Base-by-base conservation (phyloP, 768 basidiomycete genomes). In the Amyloporia xantha region DNA sequence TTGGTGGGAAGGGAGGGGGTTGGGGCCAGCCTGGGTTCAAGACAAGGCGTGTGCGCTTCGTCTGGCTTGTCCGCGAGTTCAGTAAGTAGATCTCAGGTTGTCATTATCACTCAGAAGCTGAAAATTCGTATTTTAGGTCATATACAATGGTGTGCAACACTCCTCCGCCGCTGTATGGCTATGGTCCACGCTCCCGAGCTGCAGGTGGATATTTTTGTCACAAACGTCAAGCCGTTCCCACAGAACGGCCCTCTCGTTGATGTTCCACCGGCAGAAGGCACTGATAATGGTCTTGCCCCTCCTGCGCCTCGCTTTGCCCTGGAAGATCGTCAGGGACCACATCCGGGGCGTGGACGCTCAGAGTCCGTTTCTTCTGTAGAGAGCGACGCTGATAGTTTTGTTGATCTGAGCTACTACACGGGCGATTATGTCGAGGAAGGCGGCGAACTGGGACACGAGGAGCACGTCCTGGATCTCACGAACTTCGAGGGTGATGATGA, bases 401-500 rank as follows among this genome's bases (percentile, higher is more conserved):
- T 71, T 35, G 75, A 78, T 47, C 57, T 75, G 40, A 68, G 63
- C 41, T 71, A 73, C 47, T 73, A 74, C 57, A 63, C 64, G 2
- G 67, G 69, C 11, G 68, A n/a, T n/a, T n/a, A 67, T 28, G 65
- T 55, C 37, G 62, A 57, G 1, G 66, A 68, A 2, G 65, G 66
- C 9, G 62, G 73, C 24, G 60, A 61, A 38, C 57, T 67, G 2
- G 66, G 69, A 3, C 72, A 74, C 48, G 74, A 76, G 50, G 70
- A 71, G 36, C 74, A 79, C 45, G 71, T 77, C 1, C 65, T 84
- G 3, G 84, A 89, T 54, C 66, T 84, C 50, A 86, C 86, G 4
- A 83, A 87, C 58, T 91, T 87, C 58, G 84, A 89, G 52, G 86
- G 86, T 21, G 87, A 91, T 53, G 70, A 82, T 37, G 79, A 85